Conservation (phyloP, 345 rosid genomes). For the Citrus hindsii region DNA sequence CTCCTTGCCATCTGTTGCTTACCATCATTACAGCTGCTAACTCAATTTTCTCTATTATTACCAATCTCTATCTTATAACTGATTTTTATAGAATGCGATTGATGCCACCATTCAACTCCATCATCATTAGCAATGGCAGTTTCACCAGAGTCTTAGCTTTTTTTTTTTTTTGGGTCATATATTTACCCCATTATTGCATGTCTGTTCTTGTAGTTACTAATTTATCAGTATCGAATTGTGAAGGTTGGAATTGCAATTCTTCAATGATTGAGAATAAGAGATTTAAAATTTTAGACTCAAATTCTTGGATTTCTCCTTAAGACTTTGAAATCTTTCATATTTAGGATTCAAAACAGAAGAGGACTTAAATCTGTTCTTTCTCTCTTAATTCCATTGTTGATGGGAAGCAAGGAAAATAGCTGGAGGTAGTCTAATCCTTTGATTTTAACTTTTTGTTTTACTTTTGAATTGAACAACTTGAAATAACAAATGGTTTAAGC, state of each 20-base stretch:
- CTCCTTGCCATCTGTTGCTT: too few species aligned
- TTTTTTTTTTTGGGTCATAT: background rate
- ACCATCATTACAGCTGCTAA: background rate
- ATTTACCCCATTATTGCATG: background rate
- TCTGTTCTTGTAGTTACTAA: background rate
- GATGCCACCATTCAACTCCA: background rate
- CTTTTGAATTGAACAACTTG: background rate
- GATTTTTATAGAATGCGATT: background rate
- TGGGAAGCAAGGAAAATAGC: background rate
- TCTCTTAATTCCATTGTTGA: background rate
- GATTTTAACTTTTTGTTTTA: background rate
- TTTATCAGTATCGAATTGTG: background rate
- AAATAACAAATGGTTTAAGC: background rate
- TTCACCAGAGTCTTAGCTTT: background rate
- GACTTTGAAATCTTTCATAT: too few species aligned
- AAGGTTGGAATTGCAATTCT: background rate
- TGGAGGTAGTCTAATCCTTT: background rate
- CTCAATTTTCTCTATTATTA: background rate
- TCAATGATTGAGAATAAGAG: background rate
- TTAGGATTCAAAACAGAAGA: too few species aligned
- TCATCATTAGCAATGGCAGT: background rate
- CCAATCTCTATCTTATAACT: background rate
- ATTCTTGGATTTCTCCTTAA: background rate
- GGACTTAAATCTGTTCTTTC: background rate
- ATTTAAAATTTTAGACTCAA: background rate